phyloP scores from a whole-genome alignment of 257 asterid species.

The Osmanthus fragrans region DNA sequence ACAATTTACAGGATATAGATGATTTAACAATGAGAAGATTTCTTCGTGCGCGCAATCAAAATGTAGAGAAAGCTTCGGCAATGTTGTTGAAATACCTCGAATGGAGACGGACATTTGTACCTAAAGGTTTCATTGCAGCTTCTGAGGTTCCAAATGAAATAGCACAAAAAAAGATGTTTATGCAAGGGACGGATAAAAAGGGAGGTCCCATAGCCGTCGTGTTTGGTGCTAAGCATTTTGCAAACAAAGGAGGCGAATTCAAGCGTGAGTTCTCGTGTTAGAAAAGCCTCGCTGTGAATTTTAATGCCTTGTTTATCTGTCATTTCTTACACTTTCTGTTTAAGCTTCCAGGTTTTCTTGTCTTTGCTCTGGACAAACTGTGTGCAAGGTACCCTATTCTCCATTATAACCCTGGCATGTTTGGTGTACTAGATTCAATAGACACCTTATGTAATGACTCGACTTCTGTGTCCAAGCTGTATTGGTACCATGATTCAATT shows the following conservation, averaged over 20 bases:
- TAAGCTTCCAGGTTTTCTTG: constrained; percentile 61
- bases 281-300: background rate
- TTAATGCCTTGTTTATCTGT: background rate
- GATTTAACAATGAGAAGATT: constrained; percentile 67
- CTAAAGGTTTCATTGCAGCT: constrained; percentile 50
- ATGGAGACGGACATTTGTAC: constrained; percentile 69
- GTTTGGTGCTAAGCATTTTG: constrained; percentile 57
- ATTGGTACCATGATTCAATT: too few species aligned
- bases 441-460: background rate
- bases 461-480: too few species aligned
- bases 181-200: constrained; percentile 68
- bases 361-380: constrained; percentile 61
- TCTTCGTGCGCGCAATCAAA: constrained; percentile 70
- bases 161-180: constrained; percentile 65
- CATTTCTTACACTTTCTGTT: background rate
- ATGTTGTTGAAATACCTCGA: constrained; percentile 55
- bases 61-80: constrained; percentile 52
- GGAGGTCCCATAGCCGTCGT: constrained; percentile 70
- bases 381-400: constrained; percentile 56
- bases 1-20: constrained; percentile 54
- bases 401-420: background rate
- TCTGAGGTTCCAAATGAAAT: constrained; percentile 56
- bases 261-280: constrained; percentile 44
- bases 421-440: background rate
- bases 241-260: constrained; percentile 72